Evolutionary conservation across 805 yeast species (phyloP).

Genomic region (Ogataea nonfermentans): DNA sequence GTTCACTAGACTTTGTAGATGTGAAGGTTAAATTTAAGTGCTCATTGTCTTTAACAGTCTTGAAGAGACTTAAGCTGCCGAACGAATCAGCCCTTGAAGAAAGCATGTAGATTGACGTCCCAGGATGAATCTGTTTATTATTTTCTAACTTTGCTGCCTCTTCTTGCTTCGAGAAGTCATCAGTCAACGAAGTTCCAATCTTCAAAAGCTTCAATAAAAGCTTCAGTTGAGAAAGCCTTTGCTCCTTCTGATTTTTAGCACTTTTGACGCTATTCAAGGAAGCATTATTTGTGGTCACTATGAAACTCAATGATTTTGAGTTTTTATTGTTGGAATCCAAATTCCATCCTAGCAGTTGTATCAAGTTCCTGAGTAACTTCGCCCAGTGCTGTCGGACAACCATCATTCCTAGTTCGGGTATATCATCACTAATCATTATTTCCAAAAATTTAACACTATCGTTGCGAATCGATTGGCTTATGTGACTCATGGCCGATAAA

Average conservation of each 20-base stretch:
- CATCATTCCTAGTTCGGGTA: slow-evolving; percentile 38
- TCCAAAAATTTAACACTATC: slow-evolving; percentile 70
- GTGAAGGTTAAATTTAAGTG: too few species aligned
- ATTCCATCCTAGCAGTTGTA: slow-evolving; percentile 76
- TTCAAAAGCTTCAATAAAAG: slow-evolving; percentile 33
- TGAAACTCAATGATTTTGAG: slow-evolving; percentile 24
- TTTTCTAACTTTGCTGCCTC: background rate
- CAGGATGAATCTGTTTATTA: slow-evolving; percentile 40
- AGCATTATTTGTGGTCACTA: slow-evolving; percentile 26
- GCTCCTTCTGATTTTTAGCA: slow-evolving; percentile 34
- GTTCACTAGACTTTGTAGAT: background rate
- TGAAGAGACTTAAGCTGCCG: slow-evolving; percentile 59
- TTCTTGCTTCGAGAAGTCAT: background rate
- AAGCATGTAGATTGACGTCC: slow-evolving; percentile 50
- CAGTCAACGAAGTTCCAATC: slow-evolving; percentile 16
- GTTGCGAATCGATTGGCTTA: slow-evolving; percentile 68
- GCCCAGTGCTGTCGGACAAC: slow-evolving; percentile 64
- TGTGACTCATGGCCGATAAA: slow-evolving; percentile 92
- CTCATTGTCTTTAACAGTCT: slow-evolving; percentile 17
- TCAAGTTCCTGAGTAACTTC: slow-evolving; percentile 63
- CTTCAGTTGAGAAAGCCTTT: slow-evolving; percentile 39
- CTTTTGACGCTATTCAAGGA: slow-evolving; percentile 18
- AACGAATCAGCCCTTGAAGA: slow-evolving; percentile 62
- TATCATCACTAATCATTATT: slow-evolving; percentile 53
- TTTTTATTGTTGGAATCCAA: slow-evolving; percentile 24